phyloP scores from a whole-genome alignment of 2,329 filamentous ascomycete genomes.

The Scortechinia acanthostroma region DNA sequence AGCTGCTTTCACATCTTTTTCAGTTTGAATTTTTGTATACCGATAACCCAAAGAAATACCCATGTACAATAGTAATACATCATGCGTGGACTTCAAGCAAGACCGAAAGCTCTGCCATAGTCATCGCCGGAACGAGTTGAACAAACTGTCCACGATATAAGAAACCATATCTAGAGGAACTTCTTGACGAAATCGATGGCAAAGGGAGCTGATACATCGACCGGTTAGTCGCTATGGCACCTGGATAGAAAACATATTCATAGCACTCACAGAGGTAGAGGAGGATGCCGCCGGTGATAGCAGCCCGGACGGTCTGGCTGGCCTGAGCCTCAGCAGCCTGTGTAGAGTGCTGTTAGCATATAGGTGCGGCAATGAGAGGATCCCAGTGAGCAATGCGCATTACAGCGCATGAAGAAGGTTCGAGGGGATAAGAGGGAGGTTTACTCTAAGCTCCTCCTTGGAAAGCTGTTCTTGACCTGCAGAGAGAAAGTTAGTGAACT shows the following conservation, averaged over 20 bases:
- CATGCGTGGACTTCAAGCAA: slow-evolving; percentile 5
- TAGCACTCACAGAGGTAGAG: slow-evolving; percentile 55
- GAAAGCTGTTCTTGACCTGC: slow-evolving; percentile 31
- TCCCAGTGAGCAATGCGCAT: too few relatives aligned
- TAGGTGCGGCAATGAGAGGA: background rate
- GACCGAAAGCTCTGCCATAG: too few relatives aligned
- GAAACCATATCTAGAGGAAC: slow-evolving; percentile 32
- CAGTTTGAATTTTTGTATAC: slow-evolving; percentile 6
- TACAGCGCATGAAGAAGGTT: too few relatives aligned
- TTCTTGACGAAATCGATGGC: slow-evolving; percentile 36
- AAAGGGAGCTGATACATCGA: slow-evolving; percentile 28
- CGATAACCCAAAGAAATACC: slow-evolving; percentile 11
- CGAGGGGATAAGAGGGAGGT: background rate
- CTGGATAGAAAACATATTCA: slow-evolving; percentile 3
- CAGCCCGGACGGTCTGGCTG: slow-evolving; percentile 40
- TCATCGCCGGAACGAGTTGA: too few relatives aligned
- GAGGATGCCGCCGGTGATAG: slow-evolving; percentile 40
- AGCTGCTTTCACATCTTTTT: too few relatives aligned
- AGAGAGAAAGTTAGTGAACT: background rate
- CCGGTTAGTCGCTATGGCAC: background rate
- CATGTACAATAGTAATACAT: slow-evolving; percentile 22
- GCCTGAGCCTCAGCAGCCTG: slow-evolving; percentile 43
- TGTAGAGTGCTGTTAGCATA: background rate
- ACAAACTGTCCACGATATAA: too few relatives aligned
- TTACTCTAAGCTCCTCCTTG: slow-evolving; percentile 32